Evolutionary conservation across 2,329 filamentous ascomycete species (phyloP).

Genomic region (Aspergillus aculeatus): DNA sequence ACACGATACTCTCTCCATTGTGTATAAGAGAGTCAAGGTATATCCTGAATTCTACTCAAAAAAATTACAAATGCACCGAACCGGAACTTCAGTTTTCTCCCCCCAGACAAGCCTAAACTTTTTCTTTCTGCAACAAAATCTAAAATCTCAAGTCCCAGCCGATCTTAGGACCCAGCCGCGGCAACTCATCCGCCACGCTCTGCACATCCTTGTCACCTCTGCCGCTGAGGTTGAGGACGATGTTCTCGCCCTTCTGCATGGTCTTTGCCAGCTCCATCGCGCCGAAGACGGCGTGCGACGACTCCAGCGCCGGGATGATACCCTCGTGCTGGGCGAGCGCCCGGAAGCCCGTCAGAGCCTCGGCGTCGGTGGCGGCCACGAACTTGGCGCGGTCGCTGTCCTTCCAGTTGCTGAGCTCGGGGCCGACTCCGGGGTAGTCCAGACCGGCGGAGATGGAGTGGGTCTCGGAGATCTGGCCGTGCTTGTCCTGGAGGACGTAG

Average conservation of each 20-base stretch:
- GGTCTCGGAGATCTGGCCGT: slow-evolving; percentile 92
- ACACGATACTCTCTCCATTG: too few species aligned
- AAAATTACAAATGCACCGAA: neutral
- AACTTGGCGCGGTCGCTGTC: slow-evolving; percentile 83
- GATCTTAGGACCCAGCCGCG: slow-evolving; percentile 83
- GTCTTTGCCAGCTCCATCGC: slow-evolving; percentile 88
- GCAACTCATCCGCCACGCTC: slow-evolving; percentile 92
- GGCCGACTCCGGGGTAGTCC: slow-evolving; percentile 95
- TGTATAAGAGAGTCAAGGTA: neutral
- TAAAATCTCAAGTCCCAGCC: slow-evolving; percentile 65
- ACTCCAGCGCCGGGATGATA: slow-evolving; percentile 94
- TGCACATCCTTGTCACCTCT: slow-evolving; percentile 98
- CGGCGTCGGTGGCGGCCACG: slow-evolving; percentile 83
- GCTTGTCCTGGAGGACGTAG: slow-evolving; percentile 87
- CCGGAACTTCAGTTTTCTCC: neutral
- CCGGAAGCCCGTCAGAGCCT: slow-evolving; percentile 85
- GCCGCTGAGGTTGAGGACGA: slow-evolving; percentile 92
- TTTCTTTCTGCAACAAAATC: slow-evolving; percentile 4
- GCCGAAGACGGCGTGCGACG: slow-evolving; percentile 87
- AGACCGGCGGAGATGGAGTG: slow-evolving; percentile 96
- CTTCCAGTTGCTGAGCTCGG: slow-evolving; percentile 91
- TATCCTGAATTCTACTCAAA: neutral
- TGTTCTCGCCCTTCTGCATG: slow-evolving; percentile 81
- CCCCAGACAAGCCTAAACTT: too few species aligned
- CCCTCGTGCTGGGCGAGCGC: slow-evolving; percentile 85